These are phyloP conservation scores for Boletus coccyginus DNA, from an alignment of 768 basidiomycete species.

Conservation along the genomic window DNA sequence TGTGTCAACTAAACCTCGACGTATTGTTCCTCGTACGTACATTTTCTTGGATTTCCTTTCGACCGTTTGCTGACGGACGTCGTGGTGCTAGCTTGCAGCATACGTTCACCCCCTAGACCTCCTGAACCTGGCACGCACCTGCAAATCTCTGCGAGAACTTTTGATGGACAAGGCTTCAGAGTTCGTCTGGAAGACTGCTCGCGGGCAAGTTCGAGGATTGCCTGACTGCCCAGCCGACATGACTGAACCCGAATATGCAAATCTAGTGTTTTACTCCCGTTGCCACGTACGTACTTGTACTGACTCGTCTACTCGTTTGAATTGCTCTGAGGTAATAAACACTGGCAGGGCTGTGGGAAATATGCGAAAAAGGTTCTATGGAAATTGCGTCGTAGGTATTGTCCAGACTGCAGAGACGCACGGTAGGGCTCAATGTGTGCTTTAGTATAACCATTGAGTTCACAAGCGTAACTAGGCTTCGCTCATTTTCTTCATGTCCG, in stretches of 20 bases:
- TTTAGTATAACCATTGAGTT: neutral
- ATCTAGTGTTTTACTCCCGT: conserved; percentile 32
- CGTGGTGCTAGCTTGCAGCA: neutral
- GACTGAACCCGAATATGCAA: conserved; percentile 44
- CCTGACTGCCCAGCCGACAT: conserved; percentile 23
- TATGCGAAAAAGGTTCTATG: conserved; percentile 4
- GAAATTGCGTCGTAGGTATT: conserved; percentile 10
- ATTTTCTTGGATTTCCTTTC: no score
- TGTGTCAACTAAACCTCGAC: no score
- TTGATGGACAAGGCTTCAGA: conserved; percentile 32
- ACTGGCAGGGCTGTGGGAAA: conserved; percentile 8
- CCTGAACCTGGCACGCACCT: conserved; percentile 1
- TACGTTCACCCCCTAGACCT: conserved; percentile 1
- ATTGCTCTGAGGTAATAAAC: neutral
- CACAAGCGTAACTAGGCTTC: neutral
- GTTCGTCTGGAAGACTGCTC: conserved; percentile 27
- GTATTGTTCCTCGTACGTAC: no score
- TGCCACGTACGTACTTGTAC: conserved; percentile 19
- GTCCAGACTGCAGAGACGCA: neutral
- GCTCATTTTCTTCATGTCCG: neutral
- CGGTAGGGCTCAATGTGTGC: neutral
- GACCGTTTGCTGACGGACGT: no score
- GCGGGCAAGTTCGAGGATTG: conserved; percentile 33
- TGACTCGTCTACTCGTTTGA: neutral
- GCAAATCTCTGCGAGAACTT: conserved; percentile 2